These are phyloP conservation scores for Bruguiera parviflora DNA, from an alignment of 345 rosid genomes.

Conservation along the genomic window DNA sequence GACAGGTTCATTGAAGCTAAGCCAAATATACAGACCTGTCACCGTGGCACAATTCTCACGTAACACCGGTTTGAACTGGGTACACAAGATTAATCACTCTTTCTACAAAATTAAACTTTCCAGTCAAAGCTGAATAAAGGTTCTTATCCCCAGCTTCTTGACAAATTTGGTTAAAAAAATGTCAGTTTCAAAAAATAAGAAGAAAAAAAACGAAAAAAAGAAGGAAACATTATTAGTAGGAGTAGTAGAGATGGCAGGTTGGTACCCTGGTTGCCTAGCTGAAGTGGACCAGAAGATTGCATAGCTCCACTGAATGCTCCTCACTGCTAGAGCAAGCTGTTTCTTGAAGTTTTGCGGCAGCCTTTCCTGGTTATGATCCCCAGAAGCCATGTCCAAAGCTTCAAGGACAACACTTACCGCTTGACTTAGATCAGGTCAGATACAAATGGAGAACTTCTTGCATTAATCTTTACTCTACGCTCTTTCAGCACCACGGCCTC, in stretches of 20 bases:
- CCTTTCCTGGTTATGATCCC: slow-evolving; percentile 29
- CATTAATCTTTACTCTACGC: not conserved
- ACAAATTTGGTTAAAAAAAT: not conserved
- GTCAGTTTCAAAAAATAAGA: not conserved
- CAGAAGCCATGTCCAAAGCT: slow-evolving; percentile 32
- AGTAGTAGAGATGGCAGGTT: not conserved
- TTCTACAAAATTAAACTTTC: not conserved
- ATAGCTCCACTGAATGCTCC: slow-evolving; percentile 86
- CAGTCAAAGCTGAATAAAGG: not conserved
- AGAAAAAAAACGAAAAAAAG: not conserved
- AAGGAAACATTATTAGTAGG: slow-evolving; percentile 4
- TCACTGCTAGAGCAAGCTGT: slow-evolving; percentile 78
- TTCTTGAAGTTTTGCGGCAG: slow-evolving; percentile 58
- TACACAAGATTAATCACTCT: not conserved
- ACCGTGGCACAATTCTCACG: not conserved
- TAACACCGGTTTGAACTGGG: not conserved
- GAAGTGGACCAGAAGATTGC: slow-evolving; percentile 93
- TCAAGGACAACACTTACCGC: not conserved
- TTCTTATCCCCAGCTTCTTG: slow-evolving; percentile 1
- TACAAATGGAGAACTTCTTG: not conserved
- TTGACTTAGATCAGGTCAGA: slow-evolving; percentile 8
- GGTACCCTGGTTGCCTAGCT: slow-evolving; percentile 70
- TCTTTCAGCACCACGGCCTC: not conserved
- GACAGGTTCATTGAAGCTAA: not conserved
- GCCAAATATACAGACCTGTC: not conserved